Evolutionary conservation across 2,329 filamentous ascomycete species (phyloP).

Genomic region (Diatrype stigma): DNA sequence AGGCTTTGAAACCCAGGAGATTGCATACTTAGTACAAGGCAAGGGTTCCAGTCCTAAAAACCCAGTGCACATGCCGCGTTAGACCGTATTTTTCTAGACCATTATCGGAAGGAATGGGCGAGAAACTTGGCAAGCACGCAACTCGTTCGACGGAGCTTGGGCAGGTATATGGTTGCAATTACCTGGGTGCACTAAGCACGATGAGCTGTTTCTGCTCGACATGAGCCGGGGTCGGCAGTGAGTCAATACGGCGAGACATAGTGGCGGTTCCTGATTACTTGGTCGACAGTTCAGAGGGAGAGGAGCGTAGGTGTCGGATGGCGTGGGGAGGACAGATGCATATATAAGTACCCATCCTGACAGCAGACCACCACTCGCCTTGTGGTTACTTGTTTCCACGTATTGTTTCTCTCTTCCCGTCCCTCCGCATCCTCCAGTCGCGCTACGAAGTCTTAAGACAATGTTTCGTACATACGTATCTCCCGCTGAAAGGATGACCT

Average conservation of each 20-base stretch:
- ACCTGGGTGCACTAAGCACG: constrained; percentile 35
- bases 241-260: constrained; percentile 33
- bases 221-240: constrained; percentile 26
- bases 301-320: background rate
- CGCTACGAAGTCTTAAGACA: too few relatives aligned
- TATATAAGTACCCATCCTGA: constrained; percentile 1
- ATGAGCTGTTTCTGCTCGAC: constrained; percentile 31
- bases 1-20: constrained; percentile 31
- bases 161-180: constrained; percentile 2
- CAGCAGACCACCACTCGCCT: background rate
- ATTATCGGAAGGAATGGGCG: background rate
- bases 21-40: constrained; percentile 31
- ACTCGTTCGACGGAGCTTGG: background rate
- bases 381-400: too few relatives aligned
- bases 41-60: constrained; percentile 29
- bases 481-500: too few relatives aligned
- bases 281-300: too few relatives aligned
- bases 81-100: background rate
- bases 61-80: too few relatives aligned
- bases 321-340: background rate
- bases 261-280: background rate
- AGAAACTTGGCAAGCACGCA: background rate
- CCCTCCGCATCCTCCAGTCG: too few relatives aligned
- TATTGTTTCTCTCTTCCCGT: too few relatives aligned
- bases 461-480: too few relatives aligned